These are phyloP conservation scores for Isabelozyma rhagii DNA, from an alignment of 805 yeast genomes.

Conservation along the genomic window DNA sequence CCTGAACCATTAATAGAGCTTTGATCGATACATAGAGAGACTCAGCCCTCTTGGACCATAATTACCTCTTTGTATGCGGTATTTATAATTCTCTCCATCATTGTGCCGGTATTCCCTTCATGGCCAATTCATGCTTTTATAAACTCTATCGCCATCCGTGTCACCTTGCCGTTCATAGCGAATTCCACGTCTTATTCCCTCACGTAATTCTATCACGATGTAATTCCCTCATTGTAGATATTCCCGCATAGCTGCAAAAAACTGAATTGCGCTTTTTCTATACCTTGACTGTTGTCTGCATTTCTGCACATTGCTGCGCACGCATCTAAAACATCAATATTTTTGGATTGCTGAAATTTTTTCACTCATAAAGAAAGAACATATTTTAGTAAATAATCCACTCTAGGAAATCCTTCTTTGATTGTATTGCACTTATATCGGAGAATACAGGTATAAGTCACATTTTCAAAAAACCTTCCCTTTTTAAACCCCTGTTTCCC, in stretches of 20 bases:
- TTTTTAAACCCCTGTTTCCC: slow-evolving; percentile 2
- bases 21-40: slow-evolving; percentile 5
- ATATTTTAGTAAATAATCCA: neutral
- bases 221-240: neutral
- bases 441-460: neutral
- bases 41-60: neutral
- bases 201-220: neutral
- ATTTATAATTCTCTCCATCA: no score
- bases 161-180: neutral
- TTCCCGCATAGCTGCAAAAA: neutral
- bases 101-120: no score
- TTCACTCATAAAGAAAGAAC: neutral
- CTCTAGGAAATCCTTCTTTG: neutral
- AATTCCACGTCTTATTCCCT: neutral
- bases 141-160: neutral
- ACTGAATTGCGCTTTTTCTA: neutral
- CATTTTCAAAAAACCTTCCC: neutral
- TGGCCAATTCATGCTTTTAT: no score
- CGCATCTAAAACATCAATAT: neutral
- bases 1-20: slow-evolving; percentile 43
- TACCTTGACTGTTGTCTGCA: neutral
- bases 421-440: neutral
- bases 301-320: neutral
- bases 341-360: neutral
- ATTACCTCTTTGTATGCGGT: neutral